These are phyloP conservation scores for Moricandia arvensis DNA, from an alignment of 345 rosid species.

Conservation along the genomic window DNA sequence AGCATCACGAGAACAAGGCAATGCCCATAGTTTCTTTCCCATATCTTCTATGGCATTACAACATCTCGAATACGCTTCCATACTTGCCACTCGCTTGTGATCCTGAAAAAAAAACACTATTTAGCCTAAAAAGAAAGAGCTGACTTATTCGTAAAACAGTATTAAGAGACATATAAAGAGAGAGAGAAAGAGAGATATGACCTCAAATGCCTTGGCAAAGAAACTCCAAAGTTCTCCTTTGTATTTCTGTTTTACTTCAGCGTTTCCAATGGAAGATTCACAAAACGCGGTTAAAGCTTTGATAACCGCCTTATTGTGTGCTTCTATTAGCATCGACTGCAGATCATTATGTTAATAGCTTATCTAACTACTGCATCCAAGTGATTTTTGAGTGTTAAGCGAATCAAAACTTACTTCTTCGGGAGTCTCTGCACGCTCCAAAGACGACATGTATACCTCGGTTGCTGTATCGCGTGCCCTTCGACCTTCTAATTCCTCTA, in stretches of 20 bases:
- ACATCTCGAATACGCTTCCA: conserved; percentile 47
- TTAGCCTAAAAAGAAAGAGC: not conserved
- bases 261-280: conserved; percentile 41
- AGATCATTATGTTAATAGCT: conserved; percentile 9
- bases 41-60: conserved; percentile 45
- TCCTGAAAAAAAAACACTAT: conserved; percentile 20
- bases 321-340: conserved; percentile 42
- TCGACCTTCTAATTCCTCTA: conserved; percentile 42
- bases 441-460: conserved; percentile 43
- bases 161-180: not conserved
- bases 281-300: conserved; percentile 40
- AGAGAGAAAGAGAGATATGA: not conserved
- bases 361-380: not conserved
- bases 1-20: conserved; percentile 39
- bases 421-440: conserved; percentile 36
- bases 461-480: conserved; percentile 42
- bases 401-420: conserved; percentile 38
- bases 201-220: conserved; percentile 44
- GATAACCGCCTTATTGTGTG: conserved; percentile 41
- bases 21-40: conserved; percentile 45
- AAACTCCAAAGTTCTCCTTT: conserved; percentile 40
- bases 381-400: conserved; percentile 5
- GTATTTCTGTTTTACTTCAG: conserved; percentile 36
- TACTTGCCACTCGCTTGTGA: conserved; percentile 35
- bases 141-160: not conserved